Evolutionary conservation across 2,329 filamentous ascomycete genomes (phyloP).

Genomic region (Fusarium poae): DNA sequence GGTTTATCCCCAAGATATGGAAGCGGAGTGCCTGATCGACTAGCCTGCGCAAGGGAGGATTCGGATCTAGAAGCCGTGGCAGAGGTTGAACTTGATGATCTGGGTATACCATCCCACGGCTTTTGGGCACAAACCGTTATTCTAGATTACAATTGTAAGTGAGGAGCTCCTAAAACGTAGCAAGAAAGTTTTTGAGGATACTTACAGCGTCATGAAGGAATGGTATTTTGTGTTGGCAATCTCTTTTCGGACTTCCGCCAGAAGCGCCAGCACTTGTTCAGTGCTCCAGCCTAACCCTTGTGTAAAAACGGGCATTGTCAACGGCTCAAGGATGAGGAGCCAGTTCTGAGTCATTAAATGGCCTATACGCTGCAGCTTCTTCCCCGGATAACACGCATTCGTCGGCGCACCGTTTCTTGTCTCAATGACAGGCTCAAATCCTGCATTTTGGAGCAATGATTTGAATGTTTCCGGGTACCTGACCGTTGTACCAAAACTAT

Average conservation of each 20-base stretch:
- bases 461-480: conserved; percentile 36
- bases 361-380: conserved; percentile 42
- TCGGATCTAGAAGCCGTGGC: conserved; percentile 28
- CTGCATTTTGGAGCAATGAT: conserved; percentile 28
- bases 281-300: conserved; percentile 40
- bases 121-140: conserved; percentile 41
- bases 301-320: conserved; percentile 43
- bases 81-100: conserved; percentile 26
- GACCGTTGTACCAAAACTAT: conserved; percentile 33
- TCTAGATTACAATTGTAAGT: conserved; percentile 23
- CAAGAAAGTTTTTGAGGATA: not conserved
- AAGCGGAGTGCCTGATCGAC: not conserved
- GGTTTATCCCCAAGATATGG: conserved; percentile 7
- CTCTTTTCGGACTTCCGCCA: conserved; percentile 39
- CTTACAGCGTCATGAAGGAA: conserved; percentile 47
- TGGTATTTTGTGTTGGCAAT: conserved; percentile 43
- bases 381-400: conserved; percentile 46
- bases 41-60: conserved; percentile 19
- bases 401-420: conserved; percentile 44
- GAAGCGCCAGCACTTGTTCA: conserved; percentile 35
- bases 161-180: rapidly evolving
- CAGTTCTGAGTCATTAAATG: conserved; percentile 45
- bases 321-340: conserved; percentile 40
- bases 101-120: conserved; percentile 22
- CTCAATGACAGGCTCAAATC: conserved; percentile 41